Evolutionary conservation across 306 rosid species (phyloP).

Genomic region (Purshia tridentata): DNA sequence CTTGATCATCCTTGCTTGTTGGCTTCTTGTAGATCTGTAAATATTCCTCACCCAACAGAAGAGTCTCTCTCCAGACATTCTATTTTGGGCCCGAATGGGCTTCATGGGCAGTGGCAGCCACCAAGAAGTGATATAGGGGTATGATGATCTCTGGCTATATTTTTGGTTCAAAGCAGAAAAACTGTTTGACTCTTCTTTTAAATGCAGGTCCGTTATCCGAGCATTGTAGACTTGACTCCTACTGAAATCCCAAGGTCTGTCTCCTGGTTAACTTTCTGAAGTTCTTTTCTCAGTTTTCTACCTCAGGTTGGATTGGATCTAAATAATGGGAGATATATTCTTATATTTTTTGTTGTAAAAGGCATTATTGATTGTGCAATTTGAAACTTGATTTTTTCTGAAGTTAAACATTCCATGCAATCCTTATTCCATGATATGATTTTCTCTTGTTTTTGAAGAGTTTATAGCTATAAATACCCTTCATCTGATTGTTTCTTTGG

Average conservation of each 20-base stretch:
- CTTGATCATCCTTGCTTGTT: slow-evolving; percentile 20
- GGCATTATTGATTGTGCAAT: slow-evolving; percentile 13
- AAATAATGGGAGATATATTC: background rate
- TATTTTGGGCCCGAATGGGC: slow-evolving; percentile 84
- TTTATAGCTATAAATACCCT: slow-evolving; percentile 12
- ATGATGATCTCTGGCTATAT: slow-evolving; percentile 30
- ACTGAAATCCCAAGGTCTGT: slow-evolving; percentile 72
- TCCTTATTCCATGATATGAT: background rate
- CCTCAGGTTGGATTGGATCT: slow-evolving; percentile 18
- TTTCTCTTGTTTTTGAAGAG: slow-evolving; percentile 17
- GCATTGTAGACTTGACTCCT: slow-evolving; percentile 68
- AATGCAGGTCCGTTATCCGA: slow-evolving; percentile 84
- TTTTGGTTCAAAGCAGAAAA: slow-evolving; percentile 26
- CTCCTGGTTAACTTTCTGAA: slow-evolving; percentile 22
- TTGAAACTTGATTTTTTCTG: slow-evolving; percentile 15
- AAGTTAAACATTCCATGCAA: background rate
- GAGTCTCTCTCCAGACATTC: slow-evolving; percentile 92
- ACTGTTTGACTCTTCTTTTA: slow-evolving; percentile 44
- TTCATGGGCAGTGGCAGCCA: slow-evolving; percentile 73
- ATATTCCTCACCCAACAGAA: slow-evolving; percentile 58
- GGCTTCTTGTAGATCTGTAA: slow-evolving; percentile 56
- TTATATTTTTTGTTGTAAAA: background rate
- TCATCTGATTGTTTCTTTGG: slow-evolving; percentile 26
- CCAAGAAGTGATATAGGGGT: slow-evolving; percentile 76
- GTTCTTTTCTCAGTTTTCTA: slow-evolving; percentile 15